Percentiles rank a stretch among this genome's conserved stretches.
Conservation (phyloP, 441 rosid genomes). For the Adansonia rubrostipa region DNA sequence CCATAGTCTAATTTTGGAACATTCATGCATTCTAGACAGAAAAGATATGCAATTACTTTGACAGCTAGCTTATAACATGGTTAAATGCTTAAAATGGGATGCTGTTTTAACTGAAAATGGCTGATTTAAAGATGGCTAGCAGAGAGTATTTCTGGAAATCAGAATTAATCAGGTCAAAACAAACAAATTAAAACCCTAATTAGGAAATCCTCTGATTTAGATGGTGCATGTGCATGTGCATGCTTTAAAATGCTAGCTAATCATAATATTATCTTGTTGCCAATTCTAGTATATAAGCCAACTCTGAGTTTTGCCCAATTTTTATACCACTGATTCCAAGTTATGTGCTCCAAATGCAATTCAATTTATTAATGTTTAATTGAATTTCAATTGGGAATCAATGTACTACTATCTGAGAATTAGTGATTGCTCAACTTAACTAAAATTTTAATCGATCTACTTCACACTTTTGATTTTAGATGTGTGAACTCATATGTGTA, state of each 20-base stretch:
- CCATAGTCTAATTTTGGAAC: background rate
- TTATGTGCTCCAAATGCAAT: slow-evolving; percentile 7
- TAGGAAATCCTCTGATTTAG: slow-evolving; percentile 4
- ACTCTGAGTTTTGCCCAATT: slow-evolving; percentile 31
- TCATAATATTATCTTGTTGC: slow-evolving; percentile 17
- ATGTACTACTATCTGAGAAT: background rate
- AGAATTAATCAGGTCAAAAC: slow-evolving; percentile 1
- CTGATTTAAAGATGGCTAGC: background rate
- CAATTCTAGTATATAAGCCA: slow-evolving; percentile 24
- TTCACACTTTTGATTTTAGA: background rate
- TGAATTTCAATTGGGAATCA: background rate
- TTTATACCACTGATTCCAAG: slow-evolving; percentile 21
- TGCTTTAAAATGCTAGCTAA: slow-evolving; percentile 23
- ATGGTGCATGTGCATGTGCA: slow-evolving; percentile 26
- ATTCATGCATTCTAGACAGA: background rate
- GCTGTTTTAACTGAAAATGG: background rate
- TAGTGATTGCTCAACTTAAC: background rate
- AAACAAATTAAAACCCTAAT: slow-evolving; percentile 16
- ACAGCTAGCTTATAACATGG: background rate
- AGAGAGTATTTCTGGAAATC: background rate
- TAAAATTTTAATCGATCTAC: too few species aligned
- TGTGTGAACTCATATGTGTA: background rate
- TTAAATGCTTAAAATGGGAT: background rate
- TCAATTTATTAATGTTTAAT: background rate
- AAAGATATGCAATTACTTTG: background rate